phyloP scores from a whole-genome alignment of 2,329 filamentous ascomycete species.

The Fusarium sulawesiense region DNA sequence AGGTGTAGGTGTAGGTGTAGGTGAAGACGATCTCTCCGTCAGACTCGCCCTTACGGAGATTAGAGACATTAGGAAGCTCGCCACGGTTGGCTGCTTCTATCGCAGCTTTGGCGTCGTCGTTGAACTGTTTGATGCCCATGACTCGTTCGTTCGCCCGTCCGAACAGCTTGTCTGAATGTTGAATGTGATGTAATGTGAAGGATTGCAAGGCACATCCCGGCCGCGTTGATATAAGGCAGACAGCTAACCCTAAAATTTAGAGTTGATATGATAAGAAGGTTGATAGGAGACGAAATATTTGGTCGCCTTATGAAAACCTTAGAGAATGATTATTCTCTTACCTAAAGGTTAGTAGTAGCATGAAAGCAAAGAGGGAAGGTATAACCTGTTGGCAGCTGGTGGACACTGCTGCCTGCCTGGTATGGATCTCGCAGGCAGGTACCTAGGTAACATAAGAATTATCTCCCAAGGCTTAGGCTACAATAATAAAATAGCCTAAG shows the following conservation, averaged over 20 bases:
- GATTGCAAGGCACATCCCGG: too few species aligned
- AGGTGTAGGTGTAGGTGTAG: conserved; percentile 63
- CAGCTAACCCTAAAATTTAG: neutral
- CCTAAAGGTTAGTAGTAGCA: too few species aligned
- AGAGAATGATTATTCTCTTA: neutral
- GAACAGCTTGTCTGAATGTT: neutral
- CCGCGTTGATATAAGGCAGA: neutral
- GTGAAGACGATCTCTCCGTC: conserved; percentile 78
- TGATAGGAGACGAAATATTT: neutral
- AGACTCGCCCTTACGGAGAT: conserved; percentile 71
- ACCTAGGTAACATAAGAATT: neutral
- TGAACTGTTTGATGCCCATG: conserved; percentile 76
- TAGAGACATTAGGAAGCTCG: conserved; percentile 61
- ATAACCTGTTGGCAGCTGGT: neutral
- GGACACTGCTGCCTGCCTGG: neutral
- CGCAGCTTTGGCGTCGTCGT: conserved; percentile 64
- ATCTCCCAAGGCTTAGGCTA: neutral
- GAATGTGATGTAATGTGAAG: too few species aligned
- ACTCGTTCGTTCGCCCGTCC: neutral
- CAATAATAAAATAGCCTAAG: neutral
- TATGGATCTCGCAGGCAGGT: neutral
- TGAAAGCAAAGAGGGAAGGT: neutral
- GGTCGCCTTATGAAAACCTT: neutral
- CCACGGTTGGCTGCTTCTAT: conserved; percentile 36
- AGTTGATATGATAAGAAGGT: neutral